phyloP scores from a whole-genome alignment of 495 filamentous ascomycete species.

The Hypoxylon intermedium region DNA sequence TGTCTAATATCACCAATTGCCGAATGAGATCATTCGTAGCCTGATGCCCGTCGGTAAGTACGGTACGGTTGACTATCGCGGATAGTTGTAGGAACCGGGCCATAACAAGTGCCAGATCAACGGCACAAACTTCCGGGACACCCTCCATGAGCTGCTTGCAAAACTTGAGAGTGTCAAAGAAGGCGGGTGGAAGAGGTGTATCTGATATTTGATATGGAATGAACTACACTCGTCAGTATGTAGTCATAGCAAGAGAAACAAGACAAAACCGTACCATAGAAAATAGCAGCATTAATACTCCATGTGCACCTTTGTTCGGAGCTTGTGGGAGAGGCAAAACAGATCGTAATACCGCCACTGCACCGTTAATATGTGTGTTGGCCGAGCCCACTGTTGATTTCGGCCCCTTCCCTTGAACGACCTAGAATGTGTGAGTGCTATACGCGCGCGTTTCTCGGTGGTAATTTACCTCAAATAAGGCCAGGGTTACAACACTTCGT shows the following conservation, averaged over 20 bases:
- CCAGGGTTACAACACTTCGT: constrained; percentile 52
- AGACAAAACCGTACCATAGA: constrained; percentile 45
- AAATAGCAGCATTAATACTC: constrained; percentile 51
- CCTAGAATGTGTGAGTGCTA: constrained; percentile 31
- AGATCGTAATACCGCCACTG: constrained; percentile 49
- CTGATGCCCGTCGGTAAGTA: constrained; percentile 43
- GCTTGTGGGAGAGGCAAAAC: constrained; percentile 37
- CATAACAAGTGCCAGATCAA: constrained; percentile 44
- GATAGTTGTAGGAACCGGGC: constrained; percentile 46
- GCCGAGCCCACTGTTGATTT: constrained; percentile 43
- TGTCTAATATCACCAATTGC: constrained; percentile 45
- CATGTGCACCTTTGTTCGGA: constrained; percentile 37
- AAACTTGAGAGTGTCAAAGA: constrained; percentile 48
- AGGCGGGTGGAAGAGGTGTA: constrained; percentile 43
- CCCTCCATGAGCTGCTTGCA: constrained; percentile 36
- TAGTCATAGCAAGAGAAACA: not conserved
- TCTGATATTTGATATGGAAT: constrained; percentile 42
- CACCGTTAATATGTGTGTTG: constrained; percentile 55
- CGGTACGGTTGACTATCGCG: constrained; percentile 35
- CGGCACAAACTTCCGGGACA: constrained; percentile 35
- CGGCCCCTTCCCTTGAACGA: constrained; percentile 45
- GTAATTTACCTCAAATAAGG: constrained; percentile 54
- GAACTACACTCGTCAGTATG: constrained; percentile 39
- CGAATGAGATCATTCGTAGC: constrained; percentile 40
- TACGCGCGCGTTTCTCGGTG: not conserved